phyloP scores from a whole-genome alignment of 371 early-diverging fungal species.

The Globomyces sp. region DNA sequence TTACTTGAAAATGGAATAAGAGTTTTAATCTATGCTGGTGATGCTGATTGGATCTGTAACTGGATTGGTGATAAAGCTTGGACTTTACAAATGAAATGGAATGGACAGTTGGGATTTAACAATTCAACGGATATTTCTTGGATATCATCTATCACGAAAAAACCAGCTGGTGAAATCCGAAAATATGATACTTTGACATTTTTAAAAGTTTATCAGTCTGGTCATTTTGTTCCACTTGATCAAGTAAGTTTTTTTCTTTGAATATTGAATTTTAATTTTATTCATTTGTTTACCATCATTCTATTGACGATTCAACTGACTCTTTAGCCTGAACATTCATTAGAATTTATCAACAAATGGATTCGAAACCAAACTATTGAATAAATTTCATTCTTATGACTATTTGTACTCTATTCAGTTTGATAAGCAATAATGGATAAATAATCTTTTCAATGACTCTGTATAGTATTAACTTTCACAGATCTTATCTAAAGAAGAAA shows the following conservation, averaged over 20 bases:
- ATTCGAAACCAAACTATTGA: too few species aligned
- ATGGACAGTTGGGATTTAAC: constrained; percentile 64
- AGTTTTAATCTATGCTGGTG: constrained; percentile 85
- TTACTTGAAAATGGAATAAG: constrained; percentile 75
- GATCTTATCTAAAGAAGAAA: too few species aligned
- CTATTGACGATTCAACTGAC: too few species aligned
- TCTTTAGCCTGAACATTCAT: constrained; percentile 36
- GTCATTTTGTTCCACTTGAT: constrained; percentile 71
- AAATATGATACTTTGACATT: constrained; percentile 72
- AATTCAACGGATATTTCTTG: constrained; percentile 60
- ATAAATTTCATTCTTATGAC: too few species aligned
- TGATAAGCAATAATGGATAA: too few species aligned
- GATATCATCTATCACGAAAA: constrained; percentile 36
- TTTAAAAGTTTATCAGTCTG: constrained; percentile 77
- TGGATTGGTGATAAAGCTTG: constrained; percentile 91
- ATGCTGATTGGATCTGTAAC: constrained; percentile 47
- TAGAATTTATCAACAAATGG: constrained; percentile 71
- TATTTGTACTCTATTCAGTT: too few species aligned
- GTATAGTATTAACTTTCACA: too few species aligned
- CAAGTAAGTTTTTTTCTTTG: constrained; percentile 21
- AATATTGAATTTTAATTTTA: too few species aligned
- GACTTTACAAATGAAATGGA: constrained; percentile 78
- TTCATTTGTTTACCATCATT: too few species aligned
- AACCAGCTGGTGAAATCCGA: constrained; percentile 71
- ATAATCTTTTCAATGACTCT: too few species aligned